These are phyloP conservation scores for Dillenia suffruticosa DNA, from an alignment of 164 flowering plant genomes.

Conservation along the genomic window DNA sequence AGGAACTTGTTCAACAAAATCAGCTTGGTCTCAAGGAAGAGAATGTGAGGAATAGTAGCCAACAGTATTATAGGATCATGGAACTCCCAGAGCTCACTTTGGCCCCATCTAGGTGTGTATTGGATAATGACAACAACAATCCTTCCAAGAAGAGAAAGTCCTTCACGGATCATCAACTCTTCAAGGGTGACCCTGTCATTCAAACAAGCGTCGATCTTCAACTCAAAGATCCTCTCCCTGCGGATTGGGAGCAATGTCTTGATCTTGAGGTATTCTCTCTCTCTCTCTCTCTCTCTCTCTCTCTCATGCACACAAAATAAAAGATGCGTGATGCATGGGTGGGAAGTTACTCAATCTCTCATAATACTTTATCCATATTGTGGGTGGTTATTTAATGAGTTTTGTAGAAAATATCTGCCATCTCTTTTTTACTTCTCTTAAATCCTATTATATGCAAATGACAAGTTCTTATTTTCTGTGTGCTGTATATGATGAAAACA, in stretches of 20 bases:
- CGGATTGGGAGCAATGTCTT: conserved; percentile 70
- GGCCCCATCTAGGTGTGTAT: conserved; percentile 21
- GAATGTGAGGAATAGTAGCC: conserved; percentile 6
- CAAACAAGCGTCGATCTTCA: conserved; percentile 51
- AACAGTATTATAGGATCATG: conserved; percentile 17
- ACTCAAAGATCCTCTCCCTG: conserved; percentile 40
- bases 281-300: conserved; percentile 5
- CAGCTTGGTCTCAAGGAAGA: conserved; percentile 8
- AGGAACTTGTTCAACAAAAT: conserved; percentile 11
- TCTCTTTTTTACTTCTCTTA: too few species aligned
- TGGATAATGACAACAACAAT: conserved; percentile 6
- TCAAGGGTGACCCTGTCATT: conserved; percentile 6
- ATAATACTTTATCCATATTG: too few species aligned
- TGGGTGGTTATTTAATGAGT: not conserved
- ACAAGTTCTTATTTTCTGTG: not conserved
- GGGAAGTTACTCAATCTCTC: too few species aligned
- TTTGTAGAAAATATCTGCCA: not conserved
- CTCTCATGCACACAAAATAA: not conserved
- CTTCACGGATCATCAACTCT: conserved; percentile 17
- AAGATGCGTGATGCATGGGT: too few species aligned
- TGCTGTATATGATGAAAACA: not conserved
- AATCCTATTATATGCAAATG: too few species aligned
- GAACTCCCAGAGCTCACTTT: conserved; percentile 52
- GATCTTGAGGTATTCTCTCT: conserved; percentile 48
- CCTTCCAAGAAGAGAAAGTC: conserved; percentile 50